phyloP scores from a whole-genome alignment of 2,329 filamentous ascomycete genomes.

The Lachnellula arida region DNA sequence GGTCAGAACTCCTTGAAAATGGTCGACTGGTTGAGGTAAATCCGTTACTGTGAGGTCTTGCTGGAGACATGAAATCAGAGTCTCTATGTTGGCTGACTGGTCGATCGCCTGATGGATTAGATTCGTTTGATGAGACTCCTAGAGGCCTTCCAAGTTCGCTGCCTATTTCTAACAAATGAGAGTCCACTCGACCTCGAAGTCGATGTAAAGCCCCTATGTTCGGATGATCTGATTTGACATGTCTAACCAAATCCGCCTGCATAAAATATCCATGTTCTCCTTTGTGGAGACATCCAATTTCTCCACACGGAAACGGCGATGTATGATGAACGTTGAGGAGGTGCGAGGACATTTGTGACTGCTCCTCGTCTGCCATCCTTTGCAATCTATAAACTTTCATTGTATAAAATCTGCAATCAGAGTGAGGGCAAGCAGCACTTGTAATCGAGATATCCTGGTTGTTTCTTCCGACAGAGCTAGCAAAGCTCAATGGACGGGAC shows the following conservation, averaged over 20 bases:
- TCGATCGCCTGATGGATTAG: neutral
- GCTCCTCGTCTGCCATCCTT: constrained; percentile 18
- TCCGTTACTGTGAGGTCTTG: neutral
- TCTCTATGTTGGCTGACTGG: constrained; percentile 7
- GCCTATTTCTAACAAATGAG: constrained; percentile 16
- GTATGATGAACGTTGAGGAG: constrained; percentile 23
- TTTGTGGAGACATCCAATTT: constrained; percentile 18
- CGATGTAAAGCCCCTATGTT: constrained; percentile 17
- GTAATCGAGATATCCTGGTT: neutral
- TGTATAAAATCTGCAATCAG: constrained; percentile 16
- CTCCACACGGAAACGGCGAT: constrained; percentile 27
- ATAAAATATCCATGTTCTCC: constrained; percentile 26
- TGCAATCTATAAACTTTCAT: constrained; percentile 18
- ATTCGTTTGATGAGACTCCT: neutral
- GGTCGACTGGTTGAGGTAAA: constrained; percentile 7
- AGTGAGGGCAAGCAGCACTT: constrained; percentile 24
- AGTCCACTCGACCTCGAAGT: constrained; percentile 22
- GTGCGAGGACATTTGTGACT: constrained; percentile 26
- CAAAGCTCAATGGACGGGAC: neutral
- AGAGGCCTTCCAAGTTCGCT: neutral
- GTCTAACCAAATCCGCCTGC: constrained; percentile 22
- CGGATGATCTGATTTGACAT: constrained; percentile 23
- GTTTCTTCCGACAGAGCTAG: neutral
- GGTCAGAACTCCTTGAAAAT: constrained; percentile 15
- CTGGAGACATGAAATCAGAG: constrained; percentile 19